phyloP scores from a whole-genome alignment of 192 early-diverging fungal genomes.

The Entomortierella beljakovae region DNA sequence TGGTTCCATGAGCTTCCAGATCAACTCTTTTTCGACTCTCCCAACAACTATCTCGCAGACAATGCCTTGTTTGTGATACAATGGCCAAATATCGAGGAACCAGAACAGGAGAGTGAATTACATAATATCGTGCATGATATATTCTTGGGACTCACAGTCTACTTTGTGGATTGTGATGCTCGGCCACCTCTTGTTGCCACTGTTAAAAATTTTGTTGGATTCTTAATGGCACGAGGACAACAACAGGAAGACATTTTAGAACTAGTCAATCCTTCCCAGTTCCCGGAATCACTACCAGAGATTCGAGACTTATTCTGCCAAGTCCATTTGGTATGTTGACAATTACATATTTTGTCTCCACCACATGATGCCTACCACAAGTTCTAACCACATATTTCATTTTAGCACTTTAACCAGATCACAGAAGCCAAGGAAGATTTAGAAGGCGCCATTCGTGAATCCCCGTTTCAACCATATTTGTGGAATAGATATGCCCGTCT shows the following conservation, averaged over 20 bases:
- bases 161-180: slow-evolving; percentile 37
- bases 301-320: slow-evolving; percentile 37
- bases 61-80: slow-evolving; percentile 28
- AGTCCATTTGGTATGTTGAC: slow-evolving; percentile 26
- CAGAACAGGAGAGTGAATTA: slow-evolving; percentile 29
- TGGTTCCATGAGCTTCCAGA: slow-evolving; percentile 48
- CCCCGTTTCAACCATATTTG: slow-evolving; percentile 25
- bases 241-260: slow-evolving; percentile 30
- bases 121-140: slow-evolving; percentile 45
- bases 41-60: slow-evolving; percentile 24
- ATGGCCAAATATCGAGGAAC: slow-evolving; percentile 27
- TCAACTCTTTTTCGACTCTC: slow-evolving; percentile 26
- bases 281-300: slow-evolving; percentile 22
- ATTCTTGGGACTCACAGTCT: slow-evolving; percentile 36
- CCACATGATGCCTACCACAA: neutral
- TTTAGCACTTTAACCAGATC: slow-evolving; percentile 23
- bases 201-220: slow-evolving; percentile 42
- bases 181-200: slow-evolving; percentile 21
- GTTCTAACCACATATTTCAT: neutral
- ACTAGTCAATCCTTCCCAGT: slow-evolving; percentile 19
- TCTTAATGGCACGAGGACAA: slow-evolving; percentile 31
- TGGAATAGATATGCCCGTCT: slow-evolving; percentile 41
- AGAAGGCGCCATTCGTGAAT: slow-evolving; percentile 9
- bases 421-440: slow-evolving; percentile 5
- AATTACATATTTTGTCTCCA: neutral